phyloP scores from a whole-genome alignment of 495 filamentous ascomycete genomes.

The Penicillium goetzii region DNA sequence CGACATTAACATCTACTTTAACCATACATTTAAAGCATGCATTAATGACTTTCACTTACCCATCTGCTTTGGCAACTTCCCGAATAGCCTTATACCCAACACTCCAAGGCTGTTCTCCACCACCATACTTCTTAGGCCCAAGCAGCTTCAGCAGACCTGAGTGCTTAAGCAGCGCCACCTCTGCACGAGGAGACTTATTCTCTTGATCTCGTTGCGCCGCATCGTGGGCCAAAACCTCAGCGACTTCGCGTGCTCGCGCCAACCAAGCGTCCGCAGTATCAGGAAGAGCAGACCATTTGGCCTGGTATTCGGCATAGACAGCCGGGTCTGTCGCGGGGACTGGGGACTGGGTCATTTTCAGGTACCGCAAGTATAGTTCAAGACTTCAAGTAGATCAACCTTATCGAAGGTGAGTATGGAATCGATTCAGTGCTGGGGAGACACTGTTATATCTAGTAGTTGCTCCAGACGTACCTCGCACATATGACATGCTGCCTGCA shows the following conservation, averaged over 20 bases:
- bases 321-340: constrained; percentile 51
- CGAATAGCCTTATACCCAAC: constrained; percentile 59
- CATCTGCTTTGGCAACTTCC: constrained; percentile 62
- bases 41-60: constrained; percentile 29
- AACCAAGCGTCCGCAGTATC: constrained; percentile 52
- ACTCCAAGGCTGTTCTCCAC: constrained; percentile 60
- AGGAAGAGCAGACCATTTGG: constrained; percentile 52
- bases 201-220: constrained; percentile 57
- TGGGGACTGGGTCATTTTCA: constrained; percentile 21
- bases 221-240: constrained; percentile 56
- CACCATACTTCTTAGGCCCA: constrained; percentile 58
- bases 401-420: background rate
- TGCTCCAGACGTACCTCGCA: background rate
- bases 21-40: background rate
- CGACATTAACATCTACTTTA: background rate
- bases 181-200: constrained; percentile 59
- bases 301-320: constrained; percentile 52
- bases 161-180: constrained; percentile 59
- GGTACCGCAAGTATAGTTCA: background rate
- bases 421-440: background rate
- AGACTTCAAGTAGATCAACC: background rate
- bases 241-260: constrained; percentile 54
- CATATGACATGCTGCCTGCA: constrained; percentile 17
- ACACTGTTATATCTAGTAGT: constrained; percentile 3
- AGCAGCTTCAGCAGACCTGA: constrained; percentile 59